Base-by-base conservation (phyloP, 768 basidiomycete species). In the Chlorophyllum brunneum region DNA sequence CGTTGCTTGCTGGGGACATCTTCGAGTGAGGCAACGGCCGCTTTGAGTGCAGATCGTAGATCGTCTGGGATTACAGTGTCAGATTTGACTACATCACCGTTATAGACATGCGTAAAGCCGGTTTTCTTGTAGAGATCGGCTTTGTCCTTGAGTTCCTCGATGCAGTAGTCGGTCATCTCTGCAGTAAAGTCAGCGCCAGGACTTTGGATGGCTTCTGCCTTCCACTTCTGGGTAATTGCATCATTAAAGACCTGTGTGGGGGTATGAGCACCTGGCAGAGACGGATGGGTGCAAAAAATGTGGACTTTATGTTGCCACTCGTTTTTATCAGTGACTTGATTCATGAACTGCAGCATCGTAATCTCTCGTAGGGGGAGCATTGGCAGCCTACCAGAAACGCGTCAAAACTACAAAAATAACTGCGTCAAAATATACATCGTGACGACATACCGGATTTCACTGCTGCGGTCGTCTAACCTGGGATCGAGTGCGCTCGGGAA, bases 1-100 rank as follows among this genome's bases (percentile, higher is more conserved):
- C 67, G 65, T 52, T 65, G 29, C 0, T 62, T 57, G 4, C 65
- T 65, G 0, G 70, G 66, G 4, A 70, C 62, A 42, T 70, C 58
- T 54, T 77, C 71, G 11, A 76, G 67, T 10, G 54, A 43, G 1
- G 39, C 29, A n/a, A 64, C 61, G 5, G 57, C 66, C 3, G 52
- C 43, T 15, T 62, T 56, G 2, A 72, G 56, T 16, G 37, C 48
- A 4, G 56, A 31, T 13, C 47, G 56, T 26, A 67, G 31, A 3
- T 56, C 38, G 1, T 29, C 41, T 1, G 69, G 51, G 26, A 70
- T 53, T 20, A 67, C 65, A 15, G 47, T 45, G 56, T 71, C 69
- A 9, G 68, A 70, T 54, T 65, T 61, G 37, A 61, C 59, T 8
- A 62, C 57, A 34, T 62, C 56, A 2, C 59, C 61, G 27, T 56